These are phyloP conservation scores for Leucogyrophana mollusca DNA, from an alignment of 768 basidiomycete species.

Conservation along the genomic window DNA sequence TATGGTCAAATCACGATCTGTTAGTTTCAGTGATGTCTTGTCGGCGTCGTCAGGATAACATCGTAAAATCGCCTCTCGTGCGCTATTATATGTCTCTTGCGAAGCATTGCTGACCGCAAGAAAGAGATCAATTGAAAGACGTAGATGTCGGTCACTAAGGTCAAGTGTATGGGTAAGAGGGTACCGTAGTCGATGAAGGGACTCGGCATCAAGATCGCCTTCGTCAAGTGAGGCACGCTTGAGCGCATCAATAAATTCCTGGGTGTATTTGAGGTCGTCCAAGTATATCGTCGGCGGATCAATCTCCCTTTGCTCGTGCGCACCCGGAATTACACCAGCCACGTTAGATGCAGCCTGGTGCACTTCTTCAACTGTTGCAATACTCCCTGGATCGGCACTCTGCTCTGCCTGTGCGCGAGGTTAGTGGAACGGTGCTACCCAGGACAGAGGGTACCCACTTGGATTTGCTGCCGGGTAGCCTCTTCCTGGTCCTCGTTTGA, in stretches of 20 bases:
- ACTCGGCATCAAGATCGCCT: constrained; percentile 1
- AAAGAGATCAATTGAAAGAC: constrained; percentile 17
- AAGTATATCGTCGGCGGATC: neutral
- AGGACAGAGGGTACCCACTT: no score
- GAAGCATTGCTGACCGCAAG: constrained; percentile 12
- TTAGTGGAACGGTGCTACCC: no score
- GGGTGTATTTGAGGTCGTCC: constrained; percentile 4
- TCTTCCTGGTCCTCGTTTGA: no score
- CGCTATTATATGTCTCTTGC: constrained; percentile 9
- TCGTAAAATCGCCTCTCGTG: constrained; percentile 8
- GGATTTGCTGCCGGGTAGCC: no score
- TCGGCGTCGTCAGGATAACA: constrained; percentile 7
- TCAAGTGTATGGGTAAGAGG: constrained; percentile 6
- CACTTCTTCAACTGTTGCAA: no score
- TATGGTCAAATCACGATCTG: no score
- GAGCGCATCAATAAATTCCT: constrained; percentile 6
- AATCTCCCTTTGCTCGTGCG: no score
- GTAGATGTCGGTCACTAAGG: constrained; percentile 7
- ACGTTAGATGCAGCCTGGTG: no score
- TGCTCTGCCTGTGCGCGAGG: no score
- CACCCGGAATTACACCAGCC: no score
- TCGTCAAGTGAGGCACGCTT: constrained; percentile 10
- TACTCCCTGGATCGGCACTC: no score
- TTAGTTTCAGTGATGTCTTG: no score
- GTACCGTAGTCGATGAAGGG: constrained; percentile 9